Conservation (phyloP, 2,329 filamentous ascomycete species). For the Diaporthe sp. region DNA sequence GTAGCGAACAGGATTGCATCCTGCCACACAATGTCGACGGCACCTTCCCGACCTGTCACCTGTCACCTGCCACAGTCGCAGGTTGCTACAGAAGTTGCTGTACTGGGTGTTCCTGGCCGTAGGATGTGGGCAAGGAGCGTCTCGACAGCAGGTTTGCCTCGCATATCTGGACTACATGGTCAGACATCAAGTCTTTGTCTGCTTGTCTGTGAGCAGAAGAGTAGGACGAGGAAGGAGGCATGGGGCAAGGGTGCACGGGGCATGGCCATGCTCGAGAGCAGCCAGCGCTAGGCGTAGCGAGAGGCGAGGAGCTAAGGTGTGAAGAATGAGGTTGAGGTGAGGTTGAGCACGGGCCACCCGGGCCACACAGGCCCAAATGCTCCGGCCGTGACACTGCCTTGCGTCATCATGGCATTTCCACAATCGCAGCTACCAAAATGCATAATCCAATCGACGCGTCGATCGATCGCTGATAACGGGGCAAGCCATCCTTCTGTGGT, state of each 20-base stretch:
- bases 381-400: not conserved
- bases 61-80: not conserved
- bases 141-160: not conserved
- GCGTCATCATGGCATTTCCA: slow-evolving; percentile 33
- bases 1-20: not conserved
- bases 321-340: not conserved
- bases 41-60: not conserved
- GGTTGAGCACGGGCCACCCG: slow-evolving; percentile 20
- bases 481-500: not conserved
- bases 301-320: not conserved
- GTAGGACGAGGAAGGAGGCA: not conserved
- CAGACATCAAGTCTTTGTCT: not conserved
- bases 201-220: not conserved
- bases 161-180: not conserved
- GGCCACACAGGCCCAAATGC: slow-evolving; percentile 15
- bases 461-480: not conserved
- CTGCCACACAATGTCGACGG: not conserved
- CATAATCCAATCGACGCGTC: not conserved
- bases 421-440: slow-evolving; percentile 4
- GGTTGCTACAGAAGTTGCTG: not conserved
- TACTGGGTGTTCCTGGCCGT: not conserved
- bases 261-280: not conserved
- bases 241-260: not conserved
- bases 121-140: too few species aligned
- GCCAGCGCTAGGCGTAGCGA: not conserved